Conservation (phyloP, 495 filamentous ascomycete genomes). For the Aspergillus sclerotioniger region DNA sequence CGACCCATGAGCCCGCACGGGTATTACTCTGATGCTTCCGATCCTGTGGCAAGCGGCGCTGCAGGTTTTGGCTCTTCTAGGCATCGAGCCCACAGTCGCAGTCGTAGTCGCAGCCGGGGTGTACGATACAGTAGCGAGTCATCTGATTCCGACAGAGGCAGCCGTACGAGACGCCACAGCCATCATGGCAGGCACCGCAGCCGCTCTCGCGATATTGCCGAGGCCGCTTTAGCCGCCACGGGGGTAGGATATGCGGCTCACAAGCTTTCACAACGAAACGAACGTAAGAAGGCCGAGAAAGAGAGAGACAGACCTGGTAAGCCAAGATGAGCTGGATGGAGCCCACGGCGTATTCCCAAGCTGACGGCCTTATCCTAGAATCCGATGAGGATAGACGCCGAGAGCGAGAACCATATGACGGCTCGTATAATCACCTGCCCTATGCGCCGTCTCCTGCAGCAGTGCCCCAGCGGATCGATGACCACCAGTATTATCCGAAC, state of each 20-base stretch:
- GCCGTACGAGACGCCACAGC: slow-evolving; percentile 38
- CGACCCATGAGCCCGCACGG: slow-evolving; percentile 39
- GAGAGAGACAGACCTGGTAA: slow-evolving; percentile 24
- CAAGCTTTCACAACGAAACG: slow-evolving; percentile 60
- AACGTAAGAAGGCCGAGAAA: slow-evolving; percentile 53
- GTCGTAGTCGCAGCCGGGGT: slow-evolving; percentile 39
- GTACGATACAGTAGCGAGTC: slow-evolving; percentile 42
- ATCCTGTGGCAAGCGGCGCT: slow-evolving; percentile 18
- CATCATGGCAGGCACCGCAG: slow-evolving; percentile 57
- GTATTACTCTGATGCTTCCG: slow-evolving; percentile 45
- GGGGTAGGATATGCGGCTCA: slow-evolving; percentile 77
- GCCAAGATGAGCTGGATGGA: not conserved
- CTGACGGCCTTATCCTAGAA: slow-evolving; percentile 12
- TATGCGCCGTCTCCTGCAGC: slow-evolving; percentile 36
- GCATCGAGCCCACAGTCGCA: slow-evolving; percentile 27
- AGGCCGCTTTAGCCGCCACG: slow-evolving; percentile 65
- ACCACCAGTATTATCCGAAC: slow-evolving; percentile 40
- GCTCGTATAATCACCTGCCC: slow-evolving; percentile 44
- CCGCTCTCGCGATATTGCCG: slow-evolving; percentile 62
- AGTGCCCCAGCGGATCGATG: slow-evolving; percentile 22
- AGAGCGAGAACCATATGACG: slow-evolving; percentile 41
- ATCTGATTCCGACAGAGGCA: slow-evolving; percentile 41
- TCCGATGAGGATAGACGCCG: slow-evolving; percentile 36
- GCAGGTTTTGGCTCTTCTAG: slow-evolving; percentile 31
- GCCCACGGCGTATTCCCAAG: not conserved